Evolutionary conservation across 2,329 filamentous ascomycete genomes (phyloP).

Genomic region (Apiospora phragmitis): DNA sequence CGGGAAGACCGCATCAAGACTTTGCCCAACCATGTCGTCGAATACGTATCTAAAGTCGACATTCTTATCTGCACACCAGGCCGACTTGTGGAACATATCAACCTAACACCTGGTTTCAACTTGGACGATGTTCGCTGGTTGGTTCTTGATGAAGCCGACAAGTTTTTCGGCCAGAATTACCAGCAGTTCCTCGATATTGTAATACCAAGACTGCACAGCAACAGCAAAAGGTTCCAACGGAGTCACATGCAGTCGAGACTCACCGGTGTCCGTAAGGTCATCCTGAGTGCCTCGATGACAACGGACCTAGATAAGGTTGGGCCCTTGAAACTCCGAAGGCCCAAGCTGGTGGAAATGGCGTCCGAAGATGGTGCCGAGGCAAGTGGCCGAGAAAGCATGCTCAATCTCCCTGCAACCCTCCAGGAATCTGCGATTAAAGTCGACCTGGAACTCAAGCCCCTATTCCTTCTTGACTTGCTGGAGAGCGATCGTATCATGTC

Average conservation of each 20-base stretch:
- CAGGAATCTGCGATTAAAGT: conserved; percentile 68
- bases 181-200: conserved; percentile 84
- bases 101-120: conserved; percentile 78
- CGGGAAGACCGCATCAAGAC: conserved; percentile 30
- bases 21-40: conserved; percentile 63
- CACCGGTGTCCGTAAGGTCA: conserved; percentile 70
- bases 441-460: conserved; percentile 71
- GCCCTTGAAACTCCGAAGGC: conserved; percentile 70
- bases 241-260: conserved; percentile 55
- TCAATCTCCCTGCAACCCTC: conserved; percentile 62
- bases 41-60: conserved; percentile 73
- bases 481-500: conserved; percentile 51
- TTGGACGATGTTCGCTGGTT: conserved; percentile 82
- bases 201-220: conserved; percentile 58
- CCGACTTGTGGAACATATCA: conserved; percentile 86
- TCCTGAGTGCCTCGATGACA: conserved; percentile 92
- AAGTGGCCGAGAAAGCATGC: conserved; percentile 39
- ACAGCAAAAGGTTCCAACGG: conserved; percentile 48
- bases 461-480: conserved; percentile 81
- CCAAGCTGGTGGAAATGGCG: conserved; percentile 70
- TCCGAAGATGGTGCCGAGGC: conserved; percentile 27
- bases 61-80: conserved; percentile 91
- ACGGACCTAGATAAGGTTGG: conserved; percentile 79
- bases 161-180: conserved; percentile 86
- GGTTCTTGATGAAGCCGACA: conserved; percentile 91